Conservation (phyloP, 805 yeast genomes). For the Suhomyces xylopsoci region DNA sequence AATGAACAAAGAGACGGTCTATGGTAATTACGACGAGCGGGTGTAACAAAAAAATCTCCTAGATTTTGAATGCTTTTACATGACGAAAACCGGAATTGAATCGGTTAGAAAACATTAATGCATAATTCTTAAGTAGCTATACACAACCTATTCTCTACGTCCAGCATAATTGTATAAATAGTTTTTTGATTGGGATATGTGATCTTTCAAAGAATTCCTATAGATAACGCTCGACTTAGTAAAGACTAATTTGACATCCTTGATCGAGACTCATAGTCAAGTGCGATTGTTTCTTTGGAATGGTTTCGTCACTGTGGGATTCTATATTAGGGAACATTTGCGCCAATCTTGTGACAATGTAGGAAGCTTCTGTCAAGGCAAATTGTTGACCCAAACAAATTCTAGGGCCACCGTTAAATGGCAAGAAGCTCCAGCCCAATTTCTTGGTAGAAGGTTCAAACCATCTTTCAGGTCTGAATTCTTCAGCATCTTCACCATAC, state of each 20-base stretch:
- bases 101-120: not conserved
- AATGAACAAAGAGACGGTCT: no score
- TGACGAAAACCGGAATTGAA: not conserved
- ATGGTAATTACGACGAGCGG: no score
- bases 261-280: constrained; percentile 27
- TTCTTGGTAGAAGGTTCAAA: constrained; percentile 19
- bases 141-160: not conserved
- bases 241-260: constrained; percentile 13
- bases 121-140: not conserved
- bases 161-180: not conserved
- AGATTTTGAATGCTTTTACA: no score
- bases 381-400: constrained; percentile 41
- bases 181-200: not conserved
- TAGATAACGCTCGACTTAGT: not conserved
- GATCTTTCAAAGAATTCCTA: not conserved
- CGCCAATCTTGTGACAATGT: constrained; percentile 25
- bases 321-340: constrained; percentile 30
- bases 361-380: constrained; percentile 37
- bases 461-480: constrained; percentile 42
- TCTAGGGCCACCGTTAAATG: constrained; percentile 39
- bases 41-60: no score
- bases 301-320: constrained; percentile 6
- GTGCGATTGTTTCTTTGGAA: constrained; percentile 21
- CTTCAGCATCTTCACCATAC: constrained; percentile 35
- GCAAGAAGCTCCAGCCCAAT: constrained; percentile 36